These are phyloP conservation scores for Prosopis cineraria DNA, from an alignment of 306 rosid species.

Conservation along the genomic window DNA sequence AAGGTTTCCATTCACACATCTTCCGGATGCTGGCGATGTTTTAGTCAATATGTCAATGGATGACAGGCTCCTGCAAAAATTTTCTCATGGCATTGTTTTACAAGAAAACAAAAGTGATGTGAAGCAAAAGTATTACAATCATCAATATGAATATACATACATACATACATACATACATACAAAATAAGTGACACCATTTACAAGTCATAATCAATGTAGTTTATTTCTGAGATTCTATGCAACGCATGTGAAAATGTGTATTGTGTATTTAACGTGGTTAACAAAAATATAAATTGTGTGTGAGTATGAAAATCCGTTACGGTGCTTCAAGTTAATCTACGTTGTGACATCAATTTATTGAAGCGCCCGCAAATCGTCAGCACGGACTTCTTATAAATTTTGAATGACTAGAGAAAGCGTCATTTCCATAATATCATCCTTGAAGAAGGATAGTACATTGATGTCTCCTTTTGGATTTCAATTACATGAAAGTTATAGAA, in stretches of 20 bases:
- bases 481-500: background rate
- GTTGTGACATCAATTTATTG: background rate
- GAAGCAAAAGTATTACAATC: background rate
- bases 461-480: background rate
- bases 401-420: background rate
- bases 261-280: slow-evolving; percentile 11
- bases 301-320: too few species aligned
- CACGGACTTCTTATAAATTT: slow-evolving; percentile 7
- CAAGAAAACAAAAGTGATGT: background rate
- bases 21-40: slow-evolving; percentile 29
- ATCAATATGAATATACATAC: background rate
- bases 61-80: slow-evolving; percentile 51
- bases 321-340: slow-evolving; percentile 16
- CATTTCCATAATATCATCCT: slow-evolving; percentile 3
- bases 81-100: background rate
- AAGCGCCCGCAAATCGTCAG: background rate
- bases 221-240: background rate
- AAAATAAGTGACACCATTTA: background rate
- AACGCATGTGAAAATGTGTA: background rate
- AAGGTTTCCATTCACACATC: slow-evolving; percentile 20
- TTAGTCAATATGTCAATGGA: slow-evolving; percentile 37
- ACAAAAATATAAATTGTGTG: too few species aligned
- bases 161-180: too few species aligned
- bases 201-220: background rate
- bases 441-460: background rate